Conservation (phyloP, 805 yeast species). For the Teunomyces cretensis region DNA sequence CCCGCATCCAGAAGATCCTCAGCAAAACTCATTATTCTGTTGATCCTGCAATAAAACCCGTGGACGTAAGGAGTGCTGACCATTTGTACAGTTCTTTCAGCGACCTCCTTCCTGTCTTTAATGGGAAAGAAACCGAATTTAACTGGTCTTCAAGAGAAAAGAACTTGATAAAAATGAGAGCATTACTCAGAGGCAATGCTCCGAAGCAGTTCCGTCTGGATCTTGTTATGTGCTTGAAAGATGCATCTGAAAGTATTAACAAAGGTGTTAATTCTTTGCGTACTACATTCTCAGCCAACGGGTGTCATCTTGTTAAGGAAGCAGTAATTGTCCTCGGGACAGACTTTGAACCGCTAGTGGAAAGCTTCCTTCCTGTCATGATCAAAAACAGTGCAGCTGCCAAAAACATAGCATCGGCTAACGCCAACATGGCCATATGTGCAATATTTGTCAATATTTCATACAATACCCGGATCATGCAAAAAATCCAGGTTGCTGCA, state of each 20-base stretch:
- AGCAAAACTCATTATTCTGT: conserved; percentile 31
- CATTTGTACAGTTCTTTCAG: conserved; percentile 16
- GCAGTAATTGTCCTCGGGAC: conserved; percentile 41
- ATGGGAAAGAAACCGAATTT: conserved; percentile 78
- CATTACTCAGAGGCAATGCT: conserved; percentile 59
- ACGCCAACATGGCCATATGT: conserved; percentile 55
- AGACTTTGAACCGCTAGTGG: conserved; percentile 49
- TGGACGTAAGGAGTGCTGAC: conserved; percentile 24
- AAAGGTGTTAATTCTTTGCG: conserved; percentile 73
- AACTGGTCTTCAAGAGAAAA: conserved; percentile 82
- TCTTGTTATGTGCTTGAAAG: conserved; percentile 32
- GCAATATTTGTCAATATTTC: conserved; percentile 57
- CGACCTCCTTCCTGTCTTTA: conserved; percentile 42
- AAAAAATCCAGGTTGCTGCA: conserved; percentile 49
- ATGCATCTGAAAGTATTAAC: conserved; percentile 52
- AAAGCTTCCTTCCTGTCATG: conserved; percentile 47
- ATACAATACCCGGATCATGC: conserved; percentile 51
- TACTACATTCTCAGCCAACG: conserved; percentile 76
- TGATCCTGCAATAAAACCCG: conserved; percentile 37
- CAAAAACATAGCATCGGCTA: conserved; percentile 61
- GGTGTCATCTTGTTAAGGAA: conserved; percentile 78
- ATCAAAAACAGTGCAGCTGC: conserved; percentile 57
- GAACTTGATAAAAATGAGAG: conserved; percentile 55
- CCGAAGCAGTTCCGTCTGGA: conserved; percentile 35
- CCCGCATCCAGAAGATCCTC: conserved; percentile 14